These are phyloP conservation scores for Gautieria morchelliformis DNA, from an alignment of 768 basidiomycete species.

Conservation along the genomic window DNA sequence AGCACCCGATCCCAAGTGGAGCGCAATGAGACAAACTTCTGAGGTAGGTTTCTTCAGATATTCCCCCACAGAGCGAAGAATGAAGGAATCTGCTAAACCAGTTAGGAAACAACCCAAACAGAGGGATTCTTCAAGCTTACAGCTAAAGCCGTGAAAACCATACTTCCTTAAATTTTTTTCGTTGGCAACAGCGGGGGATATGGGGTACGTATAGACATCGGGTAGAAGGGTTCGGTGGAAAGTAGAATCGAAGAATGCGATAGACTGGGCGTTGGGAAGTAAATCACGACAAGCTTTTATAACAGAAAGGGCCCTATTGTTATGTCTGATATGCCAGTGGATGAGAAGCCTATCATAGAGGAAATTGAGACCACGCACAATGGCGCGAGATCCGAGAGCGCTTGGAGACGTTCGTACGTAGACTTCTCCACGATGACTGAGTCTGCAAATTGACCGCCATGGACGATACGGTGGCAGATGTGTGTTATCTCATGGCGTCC, in stretches of 20 bases:
- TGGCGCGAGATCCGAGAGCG: constrained; percentile 72
- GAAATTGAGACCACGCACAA: constrained; percentile 36
- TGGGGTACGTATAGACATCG: constrained; percentile 73
- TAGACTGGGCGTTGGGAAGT: constrained; percentile 58
- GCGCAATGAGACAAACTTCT: constrained; percentile 63
- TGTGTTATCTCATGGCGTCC: constrained; percentile 33
- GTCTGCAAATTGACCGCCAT: constrained; percentile 71
- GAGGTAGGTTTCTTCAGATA: constrained; percentile 45
- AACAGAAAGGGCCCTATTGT: constrained; percentile 50
- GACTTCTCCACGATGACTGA: constrained; percentile 61
- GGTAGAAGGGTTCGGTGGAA: constrained; percentile 71
- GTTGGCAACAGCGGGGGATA: constrained; percentile 51
- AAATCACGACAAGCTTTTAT: constrained; percentile 50
- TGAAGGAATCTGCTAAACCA: constrained; percentile 44
- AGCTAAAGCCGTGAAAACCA: constrained; percentile 84
- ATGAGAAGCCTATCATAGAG: constrained; percentile 4
- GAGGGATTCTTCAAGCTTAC: constrained; percentile 24
- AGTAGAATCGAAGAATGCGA: constrained; percentile 84
- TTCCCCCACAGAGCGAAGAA: constrained; percentile 51
- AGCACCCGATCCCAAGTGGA: constrained; percentile 89
- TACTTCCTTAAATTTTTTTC: constrained; percentile 74
- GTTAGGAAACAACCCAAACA: background rate
- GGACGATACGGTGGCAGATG: constrained; percentile 77
- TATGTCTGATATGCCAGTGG: constrained; percentile 35
- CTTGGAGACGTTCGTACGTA: constrained; percentile 63